These are phyloP conservation scores for Kwoniella dejecticola DNA, from an alignment of 768 basidiomycete species.

Conservation along the genomic window DNA sequence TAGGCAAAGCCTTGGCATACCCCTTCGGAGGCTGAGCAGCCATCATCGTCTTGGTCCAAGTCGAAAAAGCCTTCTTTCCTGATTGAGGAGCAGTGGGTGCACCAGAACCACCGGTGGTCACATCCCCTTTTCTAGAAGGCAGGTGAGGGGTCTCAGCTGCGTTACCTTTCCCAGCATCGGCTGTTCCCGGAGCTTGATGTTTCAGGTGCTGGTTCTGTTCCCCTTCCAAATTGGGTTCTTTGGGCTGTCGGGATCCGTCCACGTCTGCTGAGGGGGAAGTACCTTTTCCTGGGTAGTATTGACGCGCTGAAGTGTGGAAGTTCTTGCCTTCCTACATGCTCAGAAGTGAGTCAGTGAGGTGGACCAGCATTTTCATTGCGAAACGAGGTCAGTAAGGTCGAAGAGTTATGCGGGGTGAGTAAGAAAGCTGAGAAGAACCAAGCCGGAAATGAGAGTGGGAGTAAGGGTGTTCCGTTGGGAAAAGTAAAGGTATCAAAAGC, in stretches of 20 bases:
- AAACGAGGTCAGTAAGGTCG: not conserved
- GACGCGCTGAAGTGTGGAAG: slow-evolving; percentile 38
- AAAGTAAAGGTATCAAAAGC: not conserved
- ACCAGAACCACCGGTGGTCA: slow-evolving; percentile 8
- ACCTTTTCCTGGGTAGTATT: slow-evolving; percentile 11
- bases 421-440: too few species aligned
- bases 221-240: slow-evolving; percentile 33
- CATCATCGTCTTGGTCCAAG: not conserved
- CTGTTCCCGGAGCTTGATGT: slow-evolving; percentile 32
- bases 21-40: slow-evolving; percentile 23
- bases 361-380: not conserved
- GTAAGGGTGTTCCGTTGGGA: too few species aligned
- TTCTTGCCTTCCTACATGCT: slow-evolving; percentile 21
- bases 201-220: slow-evolving; percentile 53
- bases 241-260: slow-evolving; percentile 26
- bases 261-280: slow-evolving; percentile 18
- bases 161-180: slow-evolving; percentile 46
- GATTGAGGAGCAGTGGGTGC: slow-evolving; percentile 14
- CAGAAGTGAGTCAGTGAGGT: not conserved
- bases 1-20: slow-evolving; percentile 32
- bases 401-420: too few species aligned
- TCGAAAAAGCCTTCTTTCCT: not conserved
- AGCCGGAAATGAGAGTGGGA: too few species aligned
- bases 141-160: slow-evolving; percentile 42
- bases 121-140: slow-evolving; percentile 29